Conservation (phyloP, 306 rosid species). For the Dalbergia cultrata region DNA sequence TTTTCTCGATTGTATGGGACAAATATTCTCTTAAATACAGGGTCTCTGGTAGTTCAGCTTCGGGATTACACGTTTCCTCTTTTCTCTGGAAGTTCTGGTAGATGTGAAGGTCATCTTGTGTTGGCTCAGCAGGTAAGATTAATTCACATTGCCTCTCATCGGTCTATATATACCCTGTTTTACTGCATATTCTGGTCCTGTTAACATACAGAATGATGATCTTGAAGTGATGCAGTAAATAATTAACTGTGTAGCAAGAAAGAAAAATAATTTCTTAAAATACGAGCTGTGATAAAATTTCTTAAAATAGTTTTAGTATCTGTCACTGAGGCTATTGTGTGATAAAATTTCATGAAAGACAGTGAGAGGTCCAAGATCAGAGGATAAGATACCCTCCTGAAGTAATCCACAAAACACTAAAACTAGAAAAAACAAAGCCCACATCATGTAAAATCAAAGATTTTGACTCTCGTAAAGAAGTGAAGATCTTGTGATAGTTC, state of each 20-base stretch:
- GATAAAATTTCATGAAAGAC: conserved; percentile 22
- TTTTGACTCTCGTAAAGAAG: neutral
- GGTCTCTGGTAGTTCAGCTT: conserved; percentile 79
- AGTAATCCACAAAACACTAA: conserved; percentile 20
- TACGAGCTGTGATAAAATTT: neutral
- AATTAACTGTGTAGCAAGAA: conserved; percentile 16
- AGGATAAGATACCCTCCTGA: conserved; percentile 27
- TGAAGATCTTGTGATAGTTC: neutral
- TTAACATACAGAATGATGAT: conserved; percentile 18
- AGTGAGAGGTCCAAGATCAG: conserved; percentile 33
- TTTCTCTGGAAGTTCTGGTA: conserved; percentile 80
- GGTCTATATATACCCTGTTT: conserved; percentile 24
- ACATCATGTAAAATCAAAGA: neutral
- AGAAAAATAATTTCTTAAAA: neutral
- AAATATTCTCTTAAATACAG: conserved; percentile 71
- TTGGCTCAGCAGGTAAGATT: conserved; percentile 92
- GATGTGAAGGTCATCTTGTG: conserved; percentile 88
- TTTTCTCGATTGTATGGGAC: conserved; percentile 92
- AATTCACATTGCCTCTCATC: conserved; percentile 24
- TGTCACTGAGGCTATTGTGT: conserved; percentile 1
- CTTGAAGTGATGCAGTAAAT: conserved; percentile 12
- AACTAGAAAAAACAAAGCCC: neutral
- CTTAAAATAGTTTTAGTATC: too few relatives aligned
- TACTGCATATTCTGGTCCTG: conserved; percentile 29
- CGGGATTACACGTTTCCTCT: conserved; percentile 89